Evolutionary conservation across 2,329 filamentous ascomycete genomes (phyloP), one percentile per base, ranked within the genome.

Genomic region (Lecanicillium sp.): DNA sequence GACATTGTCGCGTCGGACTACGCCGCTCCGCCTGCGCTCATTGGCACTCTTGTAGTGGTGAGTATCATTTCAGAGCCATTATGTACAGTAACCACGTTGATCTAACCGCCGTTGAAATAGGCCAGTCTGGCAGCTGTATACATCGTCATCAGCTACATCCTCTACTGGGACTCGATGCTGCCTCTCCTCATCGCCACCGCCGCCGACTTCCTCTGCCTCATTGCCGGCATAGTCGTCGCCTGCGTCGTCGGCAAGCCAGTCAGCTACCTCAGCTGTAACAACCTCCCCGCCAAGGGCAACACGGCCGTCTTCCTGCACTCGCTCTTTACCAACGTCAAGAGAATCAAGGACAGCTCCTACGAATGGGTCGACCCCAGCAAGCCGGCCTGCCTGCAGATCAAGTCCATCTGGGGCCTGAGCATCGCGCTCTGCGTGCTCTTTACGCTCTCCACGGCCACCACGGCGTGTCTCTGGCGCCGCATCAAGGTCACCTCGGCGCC

Each of bases 341-440:
- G 52, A 41, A 46, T 53, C n/a, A 50, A 51, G 40, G 44, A 49
- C 35, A 48, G 51, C 45, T 46, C 47, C 29, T 63, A 68, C 37
- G 55, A 65, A 32, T 73, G 74, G 60, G 67, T 71, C 17, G 68
- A 68, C 39, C 64, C 68, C 4, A 70, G 69, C 49, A 70, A 69
- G 57, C 59, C 73, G 14, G 84, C 84, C 40, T 96, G 89, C 66
- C 79, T 81, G 53, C 80, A 92, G 67, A 79, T 88, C 59, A 94
- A 94, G 71, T 77, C 84, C 13, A 77, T 92, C 48, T 95, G 88
- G 89, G 88, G 87, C 1, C 62, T 95, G 44, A 77, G 79, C 58
- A 89, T 95, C 59, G 80, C 80, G 4, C 72, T 94, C 36, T 87
- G 80, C 58, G 74, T 84, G 31, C 64, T 87, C 27, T 86, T 85